Base-by-base conservation (phyloP, 805 yeast species). In the Yarrowia keelungensis region DNA sequence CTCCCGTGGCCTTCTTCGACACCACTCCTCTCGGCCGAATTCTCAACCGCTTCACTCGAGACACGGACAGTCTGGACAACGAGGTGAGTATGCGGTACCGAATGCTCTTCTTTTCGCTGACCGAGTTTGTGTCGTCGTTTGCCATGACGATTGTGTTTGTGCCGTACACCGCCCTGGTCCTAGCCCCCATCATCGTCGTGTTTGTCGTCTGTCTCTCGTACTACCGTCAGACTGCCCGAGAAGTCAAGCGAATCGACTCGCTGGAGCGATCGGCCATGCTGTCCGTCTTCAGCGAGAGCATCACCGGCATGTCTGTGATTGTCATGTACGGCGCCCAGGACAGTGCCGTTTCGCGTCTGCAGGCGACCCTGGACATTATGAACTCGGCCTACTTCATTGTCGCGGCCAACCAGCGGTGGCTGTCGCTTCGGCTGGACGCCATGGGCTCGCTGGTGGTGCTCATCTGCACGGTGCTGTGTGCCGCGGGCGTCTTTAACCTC, bases 11-110 rank as follows among this genome's bases (percentile, higher is more conserved):
- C 74, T 94, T 95, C 79, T 94, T 93, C 78, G 98, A 94, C 76
- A 84, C 95, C n/a, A 94, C 98, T 7, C 98, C 99, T 10, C 84
- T 90, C 73, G 99, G 99, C 38, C 88, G 98, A 77, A 91, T 94
- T 69, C 91, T 93, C 92, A 94, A 94, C 79, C 85, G 99, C 75
- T 94, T 94, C 76, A 91, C 97, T 7, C 92, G 91, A 77, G 99
- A 94, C 80, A 87, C 94, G 71, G 98, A 93, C 79, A 86, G 92
- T 10, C 86, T 93, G 69, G 99, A 94, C 79, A 97, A 94, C 79
- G 97, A 93, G 73, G 81, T 94, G 72, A 87, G 91, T 11, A 86
- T 85, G 71, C 86, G 85, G 75, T 71, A 86, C 68, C 80, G 91
- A 78, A 77, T 87, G 77, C 81, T 88, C 70, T 70, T 85, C 22